phyloP scores from a whole-genome alignment of 176 grass and related monocot genomes.

The Triticum monococcum region DNA sequence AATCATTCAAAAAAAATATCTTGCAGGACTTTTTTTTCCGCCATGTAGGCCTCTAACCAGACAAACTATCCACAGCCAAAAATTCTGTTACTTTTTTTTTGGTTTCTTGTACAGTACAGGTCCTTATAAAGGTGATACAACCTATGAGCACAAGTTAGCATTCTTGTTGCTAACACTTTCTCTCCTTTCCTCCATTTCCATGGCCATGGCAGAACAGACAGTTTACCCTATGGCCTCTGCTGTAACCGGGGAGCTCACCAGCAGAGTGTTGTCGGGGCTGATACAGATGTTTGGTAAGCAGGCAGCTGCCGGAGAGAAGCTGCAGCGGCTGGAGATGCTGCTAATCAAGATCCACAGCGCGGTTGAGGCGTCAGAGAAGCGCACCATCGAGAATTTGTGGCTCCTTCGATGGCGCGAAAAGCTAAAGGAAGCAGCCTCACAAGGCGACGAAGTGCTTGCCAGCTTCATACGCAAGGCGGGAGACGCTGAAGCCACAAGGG shows the following conservation, averaged over 20 bases:
- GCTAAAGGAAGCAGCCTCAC: constrained; percentile 11
- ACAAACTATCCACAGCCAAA: too few relatives aligned
- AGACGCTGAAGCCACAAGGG: neutral
- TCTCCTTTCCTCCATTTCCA: neutral
- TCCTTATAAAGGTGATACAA: constrained; percentile 2
- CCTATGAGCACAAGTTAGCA: neutral
- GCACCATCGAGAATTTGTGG: neutral
- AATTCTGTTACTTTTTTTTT: neutral
- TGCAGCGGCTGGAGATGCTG: constrained; percentile 31
- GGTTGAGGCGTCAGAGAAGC: neutral
- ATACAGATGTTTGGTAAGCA: neutral
- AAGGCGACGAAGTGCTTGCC: neutral
- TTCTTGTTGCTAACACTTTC: neutral
- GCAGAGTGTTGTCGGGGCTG: neutral
- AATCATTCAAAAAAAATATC: neutral
- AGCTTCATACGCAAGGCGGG: neutral
- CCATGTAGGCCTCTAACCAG: too few relatives aligned
- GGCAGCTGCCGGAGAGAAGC: neutral
- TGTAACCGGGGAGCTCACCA: neutral
- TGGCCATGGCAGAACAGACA: neutral
- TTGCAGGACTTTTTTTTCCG: neutral
- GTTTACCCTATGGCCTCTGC: neutral
- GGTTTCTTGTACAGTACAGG: neutral
- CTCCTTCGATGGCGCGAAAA: constrained; percentile 22
- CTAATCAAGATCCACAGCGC: constrained; percentile 12